Evolutionary conservation across 2,329 filamentous ascomycete genomes (phyloP), one percentile per base, ranked within the genome.

Genomic region (Penicillium sumatraense): DNA sequence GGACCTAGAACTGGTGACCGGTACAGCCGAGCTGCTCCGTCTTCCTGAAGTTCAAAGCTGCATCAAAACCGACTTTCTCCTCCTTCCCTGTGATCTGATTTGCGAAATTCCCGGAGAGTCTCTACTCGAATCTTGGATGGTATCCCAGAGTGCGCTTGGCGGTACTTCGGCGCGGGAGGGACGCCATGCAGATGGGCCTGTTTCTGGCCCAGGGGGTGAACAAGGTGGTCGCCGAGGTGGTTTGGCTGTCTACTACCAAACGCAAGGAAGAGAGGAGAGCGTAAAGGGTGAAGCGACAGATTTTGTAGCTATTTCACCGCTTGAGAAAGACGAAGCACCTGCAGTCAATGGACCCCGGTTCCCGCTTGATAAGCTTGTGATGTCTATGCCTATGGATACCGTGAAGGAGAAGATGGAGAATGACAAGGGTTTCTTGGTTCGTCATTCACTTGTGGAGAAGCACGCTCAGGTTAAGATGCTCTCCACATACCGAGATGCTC

Each of bases 231-330:
- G 85, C 58, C 89, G 89, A 73, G 92, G 93, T 38, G 95, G 91
- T 1, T 79, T 98, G 33, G 89, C 89, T 5, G 89, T 99, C 1
- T 98, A 90, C 87, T 98, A 97, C 73, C 86, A 93, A 67, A 96
- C 92, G 1, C 91, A 91, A 70, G 84, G 82, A 16, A 68, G 76
- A 18, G 88, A 89, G 58, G 86, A 86, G 5, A 86, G 86, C 31
- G 83, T 93, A 59, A 98, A 97, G 76, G 89, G 89, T 42, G 91
- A 97, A 72, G 92, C 96, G 72, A 95, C 91, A 2, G 93, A 98
- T 69, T 97, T 97, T 71, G 84, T 97, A 65, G 90, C 89, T 8
- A 91, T 90, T 1, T 83, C 89, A 0, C 86, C 89, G 3, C 77
- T 95, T 5, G 78, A 86, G 3, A 68, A 80, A 4, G 78, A 77